Base-by-base conservation (phyloP, 176 grass and related monocot species). In the Rhipidocladum racemiflorum region DNA sequence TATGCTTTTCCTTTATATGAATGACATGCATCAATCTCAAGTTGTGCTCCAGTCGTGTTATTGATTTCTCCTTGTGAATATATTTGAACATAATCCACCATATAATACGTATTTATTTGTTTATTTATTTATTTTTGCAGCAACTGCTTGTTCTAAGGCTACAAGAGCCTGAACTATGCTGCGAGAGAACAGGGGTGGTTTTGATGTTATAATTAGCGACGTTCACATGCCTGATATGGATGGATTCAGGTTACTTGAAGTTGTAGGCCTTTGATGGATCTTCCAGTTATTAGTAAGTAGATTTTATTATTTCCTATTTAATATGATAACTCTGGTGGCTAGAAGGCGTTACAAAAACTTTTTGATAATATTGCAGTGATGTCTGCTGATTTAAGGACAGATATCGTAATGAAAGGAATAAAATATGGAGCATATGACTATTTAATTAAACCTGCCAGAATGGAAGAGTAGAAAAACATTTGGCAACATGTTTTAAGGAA, bases 221-320 rank as follows among this genome's bases (percentile, higher is more conserved):
- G 96, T 99, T 65, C 96, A 99, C 74, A 99, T 99, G 97, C 97
- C 97, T 29, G 97, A 99, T 84, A 99, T 96, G 89, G 85, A 99
- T 76, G 97, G 97, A 28, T 96, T 99, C 74, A 93, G 86, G 67
- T 85, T 99, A 77, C 97, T 99, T 87, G 97, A 99, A 88, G 89
- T 87, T 77, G 91, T 99, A 55, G 97, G 97, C 23, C 91, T 99
- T 75, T 96, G 81, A 93, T 99, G 97, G 97, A 99, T 59, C 91
- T 99, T 78, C 97, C 97, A 51, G 97, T 99, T 80, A 99, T 99
- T 74, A 99, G 97, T 99, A 83, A 90, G 96, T 99, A 89, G 9
- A 86, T 61, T 44, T 25, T 86, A 60, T 67, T 35, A 2, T 34
- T 56, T 81, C 49, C 2, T 74, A 64, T 70, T 74, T 36, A 46